Evolutionary conservation across 495 filamentous ascomycete genomes (phyloP), one percentile per base, ranked within the genome.

Genomic region (Aspergillus cavernicola): DNA sequence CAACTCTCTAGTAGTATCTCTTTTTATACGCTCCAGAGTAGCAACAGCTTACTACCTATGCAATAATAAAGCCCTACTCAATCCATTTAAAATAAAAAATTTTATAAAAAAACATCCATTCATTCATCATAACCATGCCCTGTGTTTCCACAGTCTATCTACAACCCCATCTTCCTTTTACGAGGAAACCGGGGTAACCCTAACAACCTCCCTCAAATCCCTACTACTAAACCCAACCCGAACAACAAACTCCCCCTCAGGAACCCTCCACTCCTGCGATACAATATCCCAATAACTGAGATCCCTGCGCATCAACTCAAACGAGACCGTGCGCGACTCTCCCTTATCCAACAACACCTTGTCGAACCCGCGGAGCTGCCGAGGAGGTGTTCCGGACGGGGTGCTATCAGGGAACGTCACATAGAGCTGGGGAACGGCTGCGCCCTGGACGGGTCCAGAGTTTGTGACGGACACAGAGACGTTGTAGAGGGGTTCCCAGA

Each of bases 301-400:
- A 59, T 89, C 87, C 28, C 83, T 71, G 43, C 85, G 72, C 37
- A 75, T 85, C 32, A 90, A 54, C 16, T 67, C 65, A 57, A 88
- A 81, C 6, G 54, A 55, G 1, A 88, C 76, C 20, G 59, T 69
- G 19, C 60, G 57, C 22, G 66, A 72, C 49, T 70, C 58, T 0
- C 77, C 77, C 1, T 68, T 58, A 18, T 67, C 57, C 6, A 86
- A 50, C 2, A 13, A 33, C 6, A 78, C 65, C 68, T 90, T 90
- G 35, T 76, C 76, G 61, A 89, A 90, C 12, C 86, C 87, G 4
- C 87, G 70, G 10, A 90, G 68, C 61, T 85, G 80, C 50, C 76
- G 68, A 4, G 80, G 68, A 0, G 83, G 84, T 6, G 70, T 75
- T 20, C 57, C 52, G 1, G 72, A 71, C 16, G 71, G 64, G 0